A percentile compares a stretch with the other conserved stretches of the same genome.
Evolutionary conservation across 345 rosid species (phyloP).

Genomic region (Pugionium cornutum): DNA sequence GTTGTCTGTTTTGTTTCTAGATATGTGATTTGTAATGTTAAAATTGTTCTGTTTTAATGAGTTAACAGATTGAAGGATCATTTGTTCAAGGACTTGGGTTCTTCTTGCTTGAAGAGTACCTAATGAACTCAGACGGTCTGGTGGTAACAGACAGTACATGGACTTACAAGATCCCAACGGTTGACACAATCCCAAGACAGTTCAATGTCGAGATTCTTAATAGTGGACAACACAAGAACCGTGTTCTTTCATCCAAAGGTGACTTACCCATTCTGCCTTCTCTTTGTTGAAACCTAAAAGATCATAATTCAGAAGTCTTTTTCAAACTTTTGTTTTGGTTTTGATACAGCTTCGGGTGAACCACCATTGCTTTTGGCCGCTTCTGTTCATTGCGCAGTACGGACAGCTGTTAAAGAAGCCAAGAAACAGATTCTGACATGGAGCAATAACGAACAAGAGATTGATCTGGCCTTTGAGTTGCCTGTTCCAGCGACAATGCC

Average conservation of each 20-base stretch:
- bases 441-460: conserved; percentile 35
- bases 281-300: conserved; percentile 7
- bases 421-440: conserved; percentile 57
- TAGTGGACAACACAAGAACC: conserved; percentile 75
- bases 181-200: conserved; percentile 81
- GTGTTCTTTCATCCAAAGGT: conserved; percentile 94
- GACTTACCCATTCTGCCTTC: conserved; percentile 4
- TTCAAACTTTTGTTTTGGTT: conserved; percentile 28
- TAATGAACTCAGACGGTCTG: conserved; percentile 74
- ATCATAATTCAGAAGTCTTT: not conserved
- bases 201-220: conserved; percentile 78
- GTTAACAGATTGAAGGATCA: conserved; percentile 87
- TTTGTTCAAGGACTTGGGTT: conserved; percentile 95
- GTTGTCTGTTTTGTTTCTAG: not conserved
- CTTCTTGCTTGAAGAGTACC: conserved; percentile 88
- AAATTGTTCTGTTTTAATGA: conserved; percentile 10
- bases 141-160: conserved; percentile 73
- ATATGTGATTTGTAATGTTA: not conserved
- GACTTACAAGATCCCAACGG: conserved; percentile 92
- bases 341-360: conserved; percentile 85
- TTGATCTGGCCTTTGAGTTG: conserved; percentile 48
- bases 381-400: conserved; percentile 79
- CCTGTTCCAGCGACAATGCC: conserved; percentile 89
- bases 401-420: conserved; percentile 79
- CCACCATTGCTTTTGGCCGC: conserved; percentile 84